Percentiles rank a stretch among this genome's conserved stretches.
phyloP scores from a whole-genome alignment of 148 eudicot genomes.

The Tetragonia tetragonoides region DNA sequence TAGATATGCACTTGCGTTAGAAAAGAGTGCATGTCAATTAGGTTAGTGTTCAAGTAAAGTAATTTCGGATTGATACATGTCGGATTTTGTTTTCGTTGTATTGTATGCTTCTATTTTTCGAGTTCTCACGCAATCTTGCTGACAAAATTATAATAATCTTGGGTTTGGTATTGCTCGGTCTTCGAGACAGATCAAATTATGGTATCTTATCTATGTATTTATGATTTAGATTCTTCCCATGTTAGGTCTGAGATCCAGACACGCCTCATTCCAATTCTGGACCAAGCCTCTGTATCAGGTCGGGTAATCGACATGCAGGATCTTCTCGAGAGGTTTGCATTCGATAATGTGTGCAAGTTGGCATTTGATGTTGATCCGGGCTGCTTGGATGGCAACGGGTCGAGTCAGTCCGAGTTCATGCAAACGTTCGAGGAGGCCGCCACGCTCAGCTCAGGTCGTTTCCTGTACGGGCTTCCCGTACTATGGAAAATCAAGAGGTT shows the following conservation, averaged over 20 bases:
- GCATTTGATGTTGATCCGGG: conserved; percentile 75
- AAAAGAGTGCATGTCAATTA: no score
- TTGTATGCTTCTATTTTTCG: no score
- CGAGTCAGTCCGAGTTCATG: conserved; percentile 50
- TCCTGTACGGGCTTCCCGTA: conserved; percentile 40
- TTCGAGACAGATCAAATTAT: no score
- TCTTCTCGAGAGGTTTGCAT: conserved; percentile 61
- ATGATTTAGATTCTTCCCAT: no score
- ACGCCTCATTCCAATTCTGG: conserved; percentile 48
- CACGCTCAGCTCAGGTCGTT: conserved; percentile 47
- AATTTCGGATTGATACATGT: no score
- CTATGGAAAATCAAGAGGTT: conserved; percentile 41
- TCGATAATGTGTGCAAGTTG: conserved; percentile 46
- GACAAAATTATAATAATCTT: no score
- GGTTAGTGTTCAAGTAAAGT: no score
- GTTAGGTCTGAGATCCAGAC: conserved; percentile 28
- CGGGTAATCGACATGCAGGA: conserved; percentile 59
- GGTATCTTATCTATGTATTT: no score
- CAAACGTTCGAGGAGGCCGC: conserved; percentile 60
- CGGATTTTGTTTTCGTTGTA: no score
- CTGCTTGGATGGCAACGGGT: conserved; percentile 44
- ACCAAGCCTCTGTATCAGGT: conserved; percentile 19
- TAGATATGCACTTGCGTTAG: no score
- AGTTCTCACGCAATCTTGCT: no score
- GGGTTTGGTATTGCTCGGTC: no score